Conservation (phyloP, 108 stramenopile genomes). For the Fistulifera pelliculosa region DNA sequence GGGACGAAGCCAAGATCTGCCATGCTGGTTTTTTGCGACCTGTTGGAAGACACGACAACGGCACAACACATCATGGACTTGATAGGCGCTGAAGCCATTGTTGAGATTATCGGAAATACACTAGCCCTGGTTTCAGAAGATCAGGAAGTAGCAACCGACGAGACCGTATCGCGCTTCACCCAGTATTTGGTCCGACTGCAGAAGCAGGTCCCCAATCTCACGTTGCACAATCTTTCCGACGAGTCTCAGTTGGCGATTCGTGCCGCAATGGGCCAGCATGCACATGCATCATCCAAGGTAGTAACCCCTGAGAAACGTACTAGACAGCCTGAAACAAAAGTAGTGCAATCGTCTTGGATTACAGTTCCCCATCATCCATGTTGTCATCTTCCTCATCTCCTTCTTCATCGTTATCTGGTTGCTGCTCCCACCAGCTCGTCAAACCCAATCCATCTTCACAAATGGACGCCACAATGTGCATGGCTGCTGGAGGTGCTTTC, state of each 20-base stretch:
- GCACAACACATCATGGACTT: conserved; percentile 12
- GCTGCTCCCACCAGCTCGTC: conserved; percentile 65
- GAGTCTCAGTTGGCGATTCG: conserved; percentile 34
- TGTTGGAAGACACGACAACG: conserved; percentile 32
- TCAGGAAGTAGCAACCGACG: conserved; percentile 41
- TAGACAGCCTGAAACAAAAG: too few species aligned
- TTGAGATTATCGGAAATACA: conserved; percentile 36
- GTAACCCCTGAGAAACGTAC: conserved; percentile 26
- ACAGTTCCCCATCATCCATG: conserved; percentile 7
- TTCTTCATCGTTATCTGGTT: conserved; percentile 41
- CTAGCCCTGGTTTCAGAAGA: conserved; percentile 38
- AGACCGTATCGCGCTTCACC: conserved; percentile 33
- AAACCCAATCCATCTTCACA: conserved; percentile 82
- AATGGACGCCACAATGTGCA: conserved; percentile 80
- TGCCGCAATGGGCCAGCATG: conserved; percentile 21
- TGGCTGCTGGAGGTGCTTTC: conserved; percentile 37
- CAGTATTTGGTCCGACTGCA: conserved; percentile 35
- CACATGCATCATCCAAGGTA: conserved; percentile 7
- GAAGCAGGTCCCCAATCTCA: conserved; percentile 23
- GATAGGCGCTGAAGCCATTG: conserved; percentile 5
- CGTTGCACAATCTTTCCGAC: conserved; percentile 20
- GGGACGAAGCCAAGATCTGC: conserved; percentile 65
- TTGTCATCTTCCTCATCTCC: conserved; percentile 26
- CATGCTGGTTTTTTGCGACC: conserved; percentile 52
- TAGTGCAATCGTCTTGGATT: too few species aligned